Conservation (phyloP, 2,329 filamentous ascomycete genomes). For the Rhynchosporium agropyri region DNA sequence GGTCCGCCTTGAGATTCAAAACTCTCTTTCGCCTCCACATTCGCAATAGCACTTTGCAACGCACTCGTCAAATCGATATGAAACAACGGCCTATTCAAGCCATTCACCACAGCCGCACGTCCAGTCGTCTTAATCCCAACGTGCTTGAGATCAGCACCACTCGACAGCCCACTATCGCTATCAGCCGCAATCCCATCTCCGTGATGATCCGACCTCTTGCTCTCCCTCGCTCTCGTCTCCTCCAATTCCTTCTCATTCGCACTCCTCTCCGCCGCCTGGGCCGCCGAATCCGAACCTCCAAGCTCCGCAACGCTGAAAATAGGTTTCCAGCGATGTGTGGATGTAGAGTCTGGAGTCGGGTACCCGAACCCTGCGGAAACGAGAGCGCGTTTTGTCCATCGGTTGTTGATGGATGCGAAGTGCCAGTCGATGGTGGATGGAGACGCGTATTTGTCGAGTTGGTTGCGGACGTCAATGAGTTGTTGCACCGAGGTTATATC, state of each 20-base stretch:
- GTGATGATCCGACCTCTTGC: constrained; percentile 34
- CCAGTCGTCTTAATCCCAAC: constrained; percentile 44
- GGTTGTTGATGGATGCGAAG: constrained; percentile 89
- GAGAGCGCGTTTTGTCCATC: constrained; percentile 91
- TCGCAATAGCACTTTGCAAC: constrained; percentile 82
- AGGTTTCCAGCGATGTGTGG: constrained; percentile 75
- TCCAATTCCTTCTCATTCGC: constrained; percentile 56
- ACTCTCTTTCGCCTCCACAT: constrained; percentile 62
- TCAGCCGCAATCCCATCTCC: constrained; percentile 37
- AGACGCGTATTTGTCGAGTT: constrained; percentile 81
- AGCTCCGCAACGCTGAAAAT: constrained; percentile 93
- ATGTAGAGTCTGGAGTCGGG: constrained; percentile 55
- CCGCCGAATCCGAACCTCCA: constrained; percentile 70
- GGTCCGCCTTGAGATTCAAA: constrained; percentile 38
- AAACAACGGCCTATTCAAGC: constrained; percentile 89
- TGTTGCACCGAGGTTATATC: constrained; percentile 92
- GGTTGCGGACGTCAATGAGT: constrained; percentile 91
- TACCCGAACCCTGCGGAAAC: constrained; percentile 87
- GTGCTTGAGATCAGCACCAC: constrained; percentile 30
- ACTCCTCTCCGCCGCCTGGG: constrained; percentile 65
- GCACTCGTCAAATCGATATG: constrained; percentile 91
- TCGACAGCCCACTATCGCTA: constrained; percentile 29
- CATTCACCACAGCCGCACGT: constrained; percentile 70
- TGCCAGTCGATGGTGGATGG: constrained; percentile 92
- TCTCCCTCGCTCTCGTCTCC: constrained; percentile 31